A percentile compares a stretch with the other conserved stretches of the same genome.
phyloP scores from a whole-genome alignment of 176 grass and related monocot genomes.

The Carex parvula region DNA sequence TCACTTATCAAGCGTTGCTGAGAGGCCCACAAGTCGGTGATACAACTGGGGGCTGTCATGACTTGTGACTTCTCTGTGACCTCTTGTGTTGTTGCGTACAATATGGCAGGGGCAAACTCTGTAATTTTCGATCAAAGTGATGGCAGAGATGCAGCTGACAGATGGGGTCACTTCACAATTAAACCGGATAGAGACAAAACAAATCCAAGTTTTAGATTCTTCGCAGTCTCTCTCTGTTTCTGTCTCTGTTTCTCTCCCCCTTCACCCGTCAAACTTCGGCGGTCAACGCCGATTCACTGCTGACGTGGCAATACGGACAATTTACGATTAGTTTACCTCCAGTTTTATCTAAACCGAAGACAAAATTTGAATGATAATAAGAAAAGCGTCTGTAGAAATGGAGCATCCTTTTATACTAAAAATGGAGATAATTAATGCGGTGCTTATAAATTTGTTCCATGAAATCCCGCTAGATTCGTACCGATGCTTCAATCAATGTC shows the following conservation, averaged over 20 bases:
- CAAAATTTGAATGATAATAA: neutral
- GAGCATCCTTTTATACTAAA: neutral
- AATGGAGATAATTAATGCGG: neutral
- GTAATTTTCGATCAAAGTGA: conserved; percentile 18
- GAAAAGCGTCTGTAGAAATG: neutral
- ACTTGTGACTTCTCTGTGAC: conserved; percentile 24
- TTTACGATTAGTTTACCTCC: neutral
- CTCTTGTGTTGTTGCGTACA: conserved; percentile 22
- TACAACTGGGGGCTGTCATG: neutral
- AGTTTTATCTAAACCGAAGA: neutral
- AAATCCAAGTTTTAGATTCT: conserved; percentile 37
- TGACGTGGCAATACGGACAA: neutral
- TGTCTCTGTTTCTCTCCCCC: neutral
- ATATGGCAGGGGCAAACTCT: neutral
- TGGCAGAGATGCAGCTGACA: conserved; percentile 24
- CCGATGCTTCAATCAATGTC: conserved; percentile 24
- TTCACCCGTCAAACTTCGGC: conserved; percentile 27
- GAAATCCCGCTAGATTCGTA: conserved; percentile 30
- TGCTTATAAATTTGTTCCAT: neutral
- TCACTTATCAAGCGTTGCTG: neutral
- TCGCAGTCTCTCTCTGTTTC: conserved; percentile 12
- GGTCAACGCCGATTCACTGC: conserved; percentile 5
- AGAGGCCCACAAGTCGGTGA: neutral
- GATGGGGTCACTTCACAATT: conserved; percentile 29
- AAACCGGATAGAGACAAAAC: conserved; percentile 23